Evolutionary conservation across 2,329 filamentous ascomycete species (phyloP).

Genomic region (Sclerotinia subarctica): DNA sequence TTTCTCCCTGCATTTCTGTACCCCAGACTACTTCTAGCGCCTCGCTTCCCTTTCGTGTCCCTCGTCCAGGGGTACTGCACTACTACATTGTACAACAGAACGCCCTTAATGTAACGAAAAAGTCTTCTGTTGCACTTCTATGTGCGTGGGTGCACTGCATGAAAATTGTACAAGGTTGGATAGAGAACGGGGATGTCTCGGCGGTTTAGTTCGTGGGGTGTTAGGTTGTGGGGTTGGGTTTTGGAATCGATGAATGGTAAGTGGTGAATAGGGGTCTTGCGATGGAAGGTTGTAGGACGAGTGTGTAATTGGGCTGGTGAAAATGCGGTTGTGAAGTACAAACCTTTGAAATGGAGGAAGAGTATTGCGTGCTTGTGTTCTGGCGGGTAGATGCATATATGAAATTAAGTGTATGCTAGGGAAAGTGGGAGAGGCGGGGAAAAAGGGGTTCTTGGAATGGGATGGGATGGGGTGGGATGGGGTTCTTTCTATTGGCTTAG

Average conservation of each 20-base stretch:
- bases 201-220: background rate
- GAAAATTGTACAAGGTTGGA: background rate
- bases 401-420: background rate
- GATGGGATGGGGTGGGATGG: background rate
- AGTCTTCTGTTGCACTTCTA: background rate
- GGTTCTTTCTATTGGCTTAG: no score
- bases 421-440: background rate
- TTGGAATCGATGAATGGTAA: background rate
- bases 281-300: background rate
- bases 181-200: background rate
- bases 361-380: no score
- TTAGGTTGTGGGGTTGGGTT: no score
- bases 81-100: background rate
- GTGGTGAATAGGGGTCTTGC: background rate
- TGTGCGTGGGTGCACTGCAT: conserved; percentile 1
- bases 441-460: background rate
- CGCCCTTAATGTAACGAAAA: background rate
- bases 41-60: no score
- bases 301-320: background rate
- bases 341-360: no score
- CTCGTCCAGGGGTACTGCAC: no score
- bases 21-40: no score
- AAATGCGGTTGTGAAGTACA: no score
- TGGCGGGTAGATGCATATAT: no score
- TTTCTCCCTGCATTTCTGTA: no score